Base-by-base conservation (phyloP, 208 protist species). In the Strigomonas oncopelti region DNA sequence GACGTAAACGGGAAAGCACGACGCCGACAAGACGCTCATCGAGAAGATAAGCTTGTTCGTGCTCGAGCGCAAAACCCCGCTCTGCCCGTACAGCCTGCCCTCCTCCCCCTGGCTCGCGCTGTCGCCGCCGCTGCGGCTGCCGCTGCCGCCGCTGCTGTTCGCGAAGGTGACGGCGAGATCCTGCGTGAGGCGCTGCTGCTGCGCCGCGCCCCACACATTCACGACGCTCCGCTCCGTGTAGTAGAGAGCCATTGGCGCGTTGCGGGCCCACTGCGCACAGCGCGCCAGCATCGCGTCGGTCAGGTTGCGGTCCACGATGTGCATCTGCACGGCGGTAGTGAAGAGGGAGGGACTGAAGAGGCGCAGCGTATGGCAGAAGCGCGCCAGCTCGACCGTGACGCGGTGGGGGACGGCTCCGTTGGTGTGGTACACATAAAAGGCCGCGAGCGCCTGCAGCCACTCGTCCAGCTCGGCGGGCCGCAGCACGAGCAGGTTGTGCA, bases 391-490 rank as follows among this genome's bases (percentile, higher is more conserved):
- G 1, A 61, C 67, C 51, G 80, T 77, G 22, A 95, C 81, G 42
- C 75, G 72, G 51, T 89, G 79, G 32, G 90, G 90, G 38, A 91
- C 76, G 28, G 69, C 25, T 8, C 62, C 55, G 36, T 85, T 63
- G 8, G 59, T 34, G 74, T 91, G 80, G 57, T 70, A 73, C 55
- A 28, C 51, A 32, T 83, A 78, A 66, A 93, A 92, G 29, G 68
- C 62, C 36, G 78, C 74, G 7, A 95, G 60, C 36, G 83, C 77
- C 59, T 75, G 52, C 77, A 93, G 74, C 80, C 85, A 91, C 31
- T 71, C 65, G 20, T 53, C 70, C 56, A 84, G 45, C 71, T 72
- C 75, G 60, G 75, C 72, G 9, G 64, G 58, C 67, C 53, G 78
- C n/a, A 69, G 73, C 20, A 29, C 70, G 56, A 80, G 76, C 28